phyloP scores from a whole-genome alignment of 73 alveolate genomes.

The Durusdinium trenchii region DNA sequence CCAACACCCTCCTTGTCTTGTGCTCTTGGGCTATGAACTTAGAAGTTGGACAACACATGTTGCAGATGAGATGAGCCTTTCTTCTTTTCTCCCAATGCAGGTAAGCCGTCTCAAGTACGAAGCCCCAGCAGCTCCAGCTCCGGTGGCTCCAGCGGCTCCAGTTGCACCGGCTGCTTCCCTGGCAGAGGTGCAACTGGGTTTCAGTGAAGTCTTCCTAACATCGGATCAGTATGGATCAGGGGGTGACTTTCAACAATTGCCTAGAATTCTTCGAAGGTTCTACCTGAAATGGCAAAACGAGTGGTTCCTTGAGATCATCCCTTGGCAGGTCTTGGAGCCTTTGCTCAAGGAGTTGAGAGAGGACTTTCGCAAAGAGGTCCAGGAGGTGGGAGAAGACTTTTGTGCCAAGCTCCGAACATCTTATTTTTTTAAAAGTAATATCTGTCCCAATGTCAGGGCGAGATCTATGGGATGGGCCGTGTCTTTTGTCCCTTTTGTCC shows the following conservation, averaged over 20 bases:
- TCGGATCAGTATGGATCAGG: neutral
- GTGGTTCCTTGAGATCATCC: too few relatives aligned
- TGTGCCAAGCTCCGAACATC: neutral
- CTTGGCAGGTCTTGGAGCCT: constrained; percentile 51
- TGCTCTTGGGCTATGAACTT: too few relatives aligned
- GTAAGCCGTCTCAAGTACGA: constrained; percentile 23
- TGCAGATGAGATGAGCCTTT: too few relatives aligned
- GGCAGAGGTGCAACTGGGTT: neutral
- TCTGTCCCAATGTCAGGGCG: neutral
- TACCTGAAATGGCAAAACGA: too few relatives aligned
- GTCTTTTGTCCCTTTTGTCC: neutral
- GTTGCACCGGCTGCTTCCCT: neutral
- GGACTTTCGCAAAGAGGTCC: constrained; percentile 56
- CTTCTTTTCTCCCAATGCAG: too few relatives aligned
- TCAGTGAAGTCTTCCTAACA: neutral
- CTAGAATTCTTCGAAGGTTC: too few relatives aligned
- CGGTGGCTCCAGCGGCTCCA: neutral
- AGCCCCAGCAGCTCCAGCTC: constrained; percentile 30
- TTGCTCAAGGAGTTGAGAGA: constrained; percentile 18
- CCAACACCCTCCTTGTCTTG: too few relatives aligned
- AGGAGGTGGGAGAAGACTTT: constrained; percentile 38
- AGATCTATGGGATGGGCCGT: neutral
- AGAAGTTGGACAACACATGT: too few relatives aligned
- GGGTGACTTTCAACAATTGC: too few relatives aligned
- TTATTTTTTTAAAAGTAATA: too few relatives aligned